Base-by-base conservation (phyloP, 176 grass and related monocot species). In the Hyparrhenia diplandra region DNA sequence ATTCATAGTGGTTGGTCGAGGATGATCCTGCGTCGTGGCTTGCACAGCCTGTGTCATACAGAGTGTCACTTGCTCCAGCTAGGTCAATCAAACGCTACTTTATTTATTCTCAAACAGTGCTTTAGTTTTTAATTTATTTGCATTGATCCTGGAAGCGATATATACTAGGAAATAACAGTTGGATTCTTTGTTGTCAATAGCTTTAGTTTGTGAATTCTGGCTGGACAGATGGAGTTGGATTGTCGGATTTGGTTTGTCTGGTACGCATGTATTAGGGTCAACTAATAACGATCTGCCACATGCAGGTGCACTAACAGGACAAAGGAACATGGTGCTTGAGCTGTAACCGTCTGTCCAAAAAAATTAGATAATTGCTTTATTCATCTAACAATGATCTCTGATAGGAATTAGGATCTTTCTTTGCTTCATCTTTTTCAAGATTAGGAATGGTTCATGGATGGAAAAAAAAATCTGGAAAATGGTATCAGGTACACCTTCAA, bases 1-100 rank as follows among this genome's bases (percentile, higher is more conserved):
- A 73, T 82, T 85, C 34, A 82, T 89, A 51, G 83, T 66, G 73
- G 78, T 82, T 82, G 88, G 83, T 82, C 55, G 57, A 71, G 16
- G 76, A 74, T 51, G 63, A 64, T 80, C 77, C 62, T 85, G 54
- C 36, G 45, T 81, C 43, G 71, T 76, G 74, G 43, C 58, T 66
- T 67, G 73, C 83, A 85, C 42, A 25, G 55, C 3, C 28, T 58
- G 71, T 47, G 49, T 68, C 30, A 49, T 88, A 85, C 82, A 89
- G 57, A 77, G 78, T 77, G 78, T 76, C 77, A 36, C 49, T 31
- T 59, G 46, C 42, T 59, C 77, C 55, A 76, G 43, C 65, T 77
- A 77, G 71, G 34, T 59, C 55, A 59, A 77, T 77, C 35, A 80
- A 77, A 37, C 29, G 13, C 3, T 14, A 59, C 11, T 60, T 60